phyloP scores from a whole-genome alignment of 108 stramenopile species.

The Craspedostauros australis region DNA sequence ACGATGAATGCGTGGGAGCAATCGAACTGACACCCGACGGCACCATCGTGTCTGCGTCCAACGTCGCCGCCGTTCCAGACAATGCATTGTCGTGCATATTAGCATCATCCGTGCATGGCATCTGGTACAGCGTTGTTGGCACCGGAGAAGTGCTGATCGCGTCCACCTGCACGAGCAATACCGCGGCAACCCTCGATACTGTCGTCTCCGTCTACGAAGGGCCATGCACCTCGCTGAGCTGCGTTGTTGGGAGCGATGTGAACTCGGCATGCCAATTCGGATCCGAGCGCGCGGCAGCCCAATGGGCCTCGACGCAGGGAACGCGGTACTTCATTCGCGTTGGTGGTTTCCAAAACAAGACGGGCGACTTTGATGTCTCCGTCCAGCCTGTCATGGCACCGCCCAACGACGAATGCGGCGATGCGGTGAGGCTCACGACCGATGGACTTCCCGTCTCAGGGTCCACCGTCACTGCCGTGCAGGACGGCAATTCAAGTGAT shows the following conservation, averaged over 20 bases:
- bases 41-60: neutral
- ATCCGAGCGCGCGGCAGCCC: too few relatives aligned
- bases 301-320: too few relatives aligned
- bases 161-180: conserved; percentile 15
- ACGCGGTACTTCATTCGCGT: conserved; percentile 1
- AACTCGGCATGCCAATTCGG: too few relatives aligned
- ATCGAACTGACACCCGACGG: conserved; percentile 7
- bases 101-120: conserved; percentile 21
- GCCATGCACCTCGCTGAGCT: neutral
- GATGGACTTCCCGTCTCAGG: too few relatives aligned
- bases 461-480: too few relatives aligned
- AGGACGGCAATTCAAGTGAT: too few relatives aligned
- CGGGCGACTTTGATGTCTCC: neutral
- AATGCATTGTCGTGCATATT: too few relatives aligned
- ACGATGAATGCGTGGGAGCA: conserved; percentile 5
- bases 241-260: neutral
- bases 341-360: neutral
- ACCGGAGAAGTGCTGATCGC: conserved; percentile 17
- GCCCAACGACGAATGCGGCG: too few relatives aligned
- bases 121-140: conserved; percentile 25
- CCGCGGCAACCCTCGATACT: too few relatives aligned
- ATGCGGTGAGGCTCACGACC: too few relatives aligned
- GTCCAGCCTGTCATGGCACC: too few relatives aligned
- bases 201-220: neutral
- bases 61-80: conserved; percentile 3